phyloP scores from a whole-genome alignment of 257 asterid genomes.

The Nicotiana benthamiana region DNA sequence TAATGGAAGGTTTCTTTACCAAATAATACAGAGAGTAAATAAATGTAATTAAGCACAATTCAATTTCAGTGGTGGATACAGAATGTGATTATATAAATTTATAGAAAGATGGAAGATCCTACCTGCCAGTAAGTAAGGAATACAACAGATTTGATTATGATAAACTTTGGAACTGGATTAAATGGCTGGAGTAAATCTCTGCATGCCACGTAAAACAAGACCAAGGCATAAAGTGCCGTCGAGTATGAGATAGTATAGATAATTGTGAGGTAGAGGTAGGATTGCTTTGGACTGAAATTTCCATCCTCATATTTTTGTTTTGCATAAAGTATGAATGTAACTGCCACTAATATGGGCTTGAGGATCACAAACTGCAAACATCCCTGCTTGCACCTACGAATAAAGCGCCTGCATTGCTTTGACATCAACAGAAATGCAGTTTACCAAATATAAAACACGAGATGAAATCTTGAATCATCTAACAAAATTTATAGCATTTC shows the following conservation, averaged over 20 bases:
- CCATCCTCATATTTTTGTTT: constrained; percentile 90
- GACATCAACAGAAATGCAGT: background rate
- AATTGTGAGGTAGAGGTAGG: constrained; percentile 92
- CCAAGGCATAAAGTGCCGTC: constrained; percentile 84
- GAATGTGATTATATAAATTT: too few relatives aligned
- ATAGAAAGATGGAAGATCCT: background rate
- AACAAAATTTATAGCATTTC: too few relatives aligned
- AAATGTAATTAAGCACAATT: background rate
- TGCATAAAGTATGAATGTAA: constrained; percentile 75
- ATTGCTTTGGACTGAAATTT: constrained; percentile 74
- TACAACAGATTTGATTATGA: constrained; percentile 92
- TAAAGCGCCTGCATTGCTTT: constrained; percentile 72
- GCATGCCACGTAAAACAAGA: constrained; percentile 92
- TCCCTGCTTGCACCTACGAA: constrained; percentile 95
- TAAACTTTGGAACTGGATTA: constrained; percentile 94
- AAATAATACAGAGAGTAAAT: background rate
- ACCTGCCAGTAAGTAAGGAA: constrained; percentile 99
- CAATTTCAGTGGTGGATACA: too few relatives aligned
- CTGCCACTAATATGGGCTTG: constrained; percentile 73
- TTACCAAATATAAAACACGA: background rate
- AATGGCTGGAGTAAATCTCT: constrained; percentile 90
- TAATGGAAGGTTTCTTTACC: background rate
- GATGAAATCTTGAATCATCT: background rate
- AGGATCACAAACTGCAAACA: constrained; percentile 97
- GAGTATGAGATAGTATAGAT: constrained; percentile 92